Evolutionary conservation across 805 yeast genomes (phyloP).

Genomic region (Monosporozyma solicola): DNA sequence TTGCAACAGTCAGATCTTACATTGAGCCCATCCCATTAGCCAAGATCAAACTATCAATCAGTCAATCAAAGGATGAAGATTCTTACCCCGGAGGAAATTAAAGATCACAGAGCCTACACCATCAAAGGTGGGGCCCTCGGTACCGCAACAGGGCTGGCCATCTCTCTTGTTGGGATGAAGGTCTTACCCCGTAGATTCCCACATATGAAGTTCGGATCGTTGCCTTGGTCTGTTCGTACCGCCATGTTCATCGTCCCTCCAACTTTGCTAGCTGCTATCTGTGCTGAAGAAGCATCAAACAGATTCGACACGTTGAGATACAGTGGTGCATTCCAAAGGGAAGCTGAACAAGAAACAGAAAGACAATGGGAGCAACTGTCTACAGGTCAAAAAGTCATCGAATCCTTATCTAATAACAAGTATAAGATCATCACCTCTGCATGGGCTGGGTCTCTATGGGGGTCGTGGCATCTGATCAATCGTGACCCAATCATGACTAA

Average conservation of each 20-base stretch:
- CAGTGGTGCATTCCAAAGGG: conserved; percentile 31
- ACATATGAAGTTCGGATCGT: conserved; percentile 30
- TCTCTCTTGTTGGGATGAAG: conserved; percentile 49
- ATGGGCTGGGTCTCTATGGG: conserved; percentile 76
- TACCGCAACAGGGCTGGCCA: conserved; percentile 42
- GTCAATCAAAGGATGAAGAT: conserved; percentile 46
- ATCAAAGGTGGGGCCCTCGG: conserved; percentile 57
- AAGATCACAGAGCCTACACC: conserved; percentile 53
- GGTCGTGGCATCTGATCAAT: conserved; percentile 67
- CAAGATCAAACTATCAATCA: background rate
- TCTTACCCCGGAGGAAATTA: conserved; percentile 53
- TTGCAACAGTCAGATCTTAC: too few species aligned
- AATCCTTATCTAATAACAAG: conserved; percentile 44
- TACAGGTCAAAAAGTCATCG: conserved; percentile 40
- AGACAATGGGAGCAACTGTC: conserved; percentile 46
- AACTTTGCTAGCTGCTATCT: conserved; percentile 48
- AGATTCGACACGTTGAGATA: conserved; percentile 55
- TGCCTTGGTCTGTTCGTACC: conserved; percentile 53
- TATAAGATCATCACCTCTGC: conserved; percentile 60
- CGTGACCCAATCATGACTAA: conserved; percentile 65
- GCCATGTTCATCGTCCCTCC: conserved; percentile 65
- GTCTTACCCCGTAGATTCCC: conserved; percentile 42
- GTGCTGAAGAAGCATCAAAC: conserved; percentile 64
- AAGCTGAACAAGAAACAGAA: conserved; percentile 37
- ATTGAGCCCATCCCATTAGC: background rate